A percentile compares a stretch with the other conserved stretches of the same genome.
Evolutionary conservation across 805 yeast genomes (phyloP).

Genomic region (Ogataea naganishii): DNA sequence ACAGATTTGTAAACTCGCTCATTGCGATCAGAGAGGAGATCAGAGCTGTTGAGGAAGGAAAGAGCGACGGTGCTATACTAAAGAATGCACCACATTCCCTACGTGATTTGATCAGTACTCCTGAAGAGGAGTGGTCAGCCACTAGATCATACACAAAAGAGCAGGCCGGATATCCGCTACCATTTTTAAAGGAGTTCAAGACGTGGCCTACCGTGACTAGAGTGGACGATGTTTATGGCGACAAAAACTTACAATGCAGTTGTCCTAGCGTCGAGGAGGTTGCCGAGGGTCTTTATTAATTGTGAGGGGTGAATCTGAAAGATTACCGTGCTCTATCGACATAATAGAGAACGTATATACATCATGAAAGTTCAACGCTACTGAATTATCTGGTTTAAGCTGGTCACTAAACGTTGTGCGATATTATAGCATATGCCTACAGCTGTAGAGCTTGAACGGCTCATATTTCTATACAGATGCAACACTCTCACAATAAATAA

Average conservation of each 20-base stretch:
- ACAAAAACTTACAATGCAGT: slow-evolving; percentile 84
- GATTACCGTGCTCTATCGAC: too few relatives aligned
- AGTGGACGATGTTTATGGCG: slow-evolving; percentile 92
- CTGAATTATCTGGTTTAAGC: too few relatives aligned
- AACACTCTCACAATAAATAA: too few relatives aligned
- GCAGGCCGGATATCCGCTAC: slow-evolving; percentile 87
- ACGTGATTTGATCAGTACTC: slow-evolving; percentile 58
- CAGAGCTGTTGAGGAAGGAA: slow-evolving; percentile 57
- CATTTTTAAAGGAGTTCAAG: slow-evolving; percentile 63
- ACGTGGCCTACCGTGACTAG: slow-evolving; percentile 96
- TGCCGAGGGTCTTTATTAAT: slow-evolving; percentile 30
- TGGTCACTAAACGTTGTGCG: too few relatives aligned
- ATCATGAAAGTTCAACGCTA: too few relatives aligned
- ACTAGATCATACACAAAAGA: slow-evolving; percentile 85
- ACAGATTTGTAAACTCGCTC: slow-evolving; percentile 84
- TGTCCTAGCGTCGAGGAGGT: slow-evolving; percentile 83
- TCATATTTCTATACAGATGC: too few relatives aligned
- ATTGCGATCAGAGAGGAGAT: slow-evolving; percentile 79
- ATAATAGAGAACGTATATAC: too few relatives aligned
- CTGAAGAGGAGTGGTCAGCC: slow-evolving; percentile 58
- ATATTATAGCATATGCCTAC: too few relatives aligned
- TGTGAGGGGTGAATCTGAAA: too few relatives aligned
- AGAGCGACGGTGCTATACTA: slow-evolving; percentile 58
- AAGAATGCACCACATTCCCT: slow-evolving; percentile 91
- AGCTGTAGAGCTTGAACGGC: too few relatives aligned